Percentiles rank a stretch among this genome's conserved stretches.
These are phyloP conservation scores for Tilletia setariae DNA, from an alignment of 1,284 basidiomycete genomes.

Conservation along the genomic window DNA sequence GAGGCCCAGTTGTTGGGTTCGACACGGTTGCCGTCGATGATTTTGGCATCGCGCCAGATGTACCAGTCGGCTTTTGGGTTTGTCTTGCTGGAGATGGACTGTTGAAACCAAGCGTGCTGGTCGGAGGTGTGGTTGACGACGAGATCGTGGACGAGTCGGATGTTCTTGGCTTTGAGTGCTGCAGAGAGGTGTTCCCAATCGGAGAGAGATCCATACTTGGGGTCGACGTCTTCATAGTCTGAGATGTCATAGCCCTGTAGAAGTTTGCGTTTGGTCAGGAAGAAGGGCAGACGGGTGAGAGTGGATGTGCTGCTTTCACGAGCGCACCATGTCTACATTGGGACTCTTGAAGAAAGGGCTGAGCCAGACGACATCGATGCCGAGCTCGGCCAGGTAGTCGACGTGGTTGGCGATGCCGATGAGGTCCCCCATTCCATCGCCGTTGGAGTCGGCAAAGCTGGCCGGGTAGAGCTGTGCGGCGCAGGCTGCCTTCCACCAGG, in stretches of 20 bases:
- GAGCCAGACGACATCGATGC: constrained; percentile 71
- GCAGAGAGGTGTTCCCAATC: constrained; percentile 68
- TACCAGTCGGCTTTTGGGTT: constrained; percentile 70
- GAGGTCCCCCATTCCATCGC: constrained; percentile 73
- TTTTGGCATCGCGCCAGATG: constrained; percentile 68
- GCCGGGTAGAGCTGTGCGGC: constrained; percentile 65
- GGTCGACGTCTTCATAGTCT: constrained; percentile 71
- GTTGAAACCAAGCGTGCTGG: constrained; percentile 65
- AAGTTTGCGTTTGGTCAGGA: constrained; percentile 53
- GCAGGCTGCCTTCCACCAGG: constrained; percentile 14
- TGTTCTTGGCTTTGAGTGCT: constrained; percentile 64
- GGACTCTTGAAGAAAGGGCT: constrained; percentile 71
- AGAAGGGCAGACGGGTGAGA: constrained; percentile 68
- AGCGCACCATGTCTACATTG: constrained; percentile 64
- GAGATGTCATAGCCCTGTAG: constrained; percentile 49
- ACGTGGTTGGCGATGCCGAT: constrained; percentile 66
- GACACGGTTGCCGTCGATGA: constrained; percentile 55
- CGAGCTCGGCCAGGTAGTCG: constrained; percentile 69
- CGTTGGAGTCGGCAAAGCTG: constrained; percentile 71
- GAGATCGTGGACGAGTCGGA: constrained; percentile 75
- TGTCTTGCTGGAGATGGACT: constrained; percentile 64
- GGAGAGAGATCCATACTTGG: constrained; percentile 68
- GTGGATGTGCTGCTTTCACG: not conserved
- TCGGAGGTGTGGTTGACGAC: constrained; percentile 78
- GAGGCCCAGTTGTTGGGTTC: constrained; percentile 72